A percentile compares a stretch with the other conserved stretches of the same genome.
phyloP scores from a whole-genome alignment of 345 rosid genomes.

The Carallia pectinifolia region DNA sequence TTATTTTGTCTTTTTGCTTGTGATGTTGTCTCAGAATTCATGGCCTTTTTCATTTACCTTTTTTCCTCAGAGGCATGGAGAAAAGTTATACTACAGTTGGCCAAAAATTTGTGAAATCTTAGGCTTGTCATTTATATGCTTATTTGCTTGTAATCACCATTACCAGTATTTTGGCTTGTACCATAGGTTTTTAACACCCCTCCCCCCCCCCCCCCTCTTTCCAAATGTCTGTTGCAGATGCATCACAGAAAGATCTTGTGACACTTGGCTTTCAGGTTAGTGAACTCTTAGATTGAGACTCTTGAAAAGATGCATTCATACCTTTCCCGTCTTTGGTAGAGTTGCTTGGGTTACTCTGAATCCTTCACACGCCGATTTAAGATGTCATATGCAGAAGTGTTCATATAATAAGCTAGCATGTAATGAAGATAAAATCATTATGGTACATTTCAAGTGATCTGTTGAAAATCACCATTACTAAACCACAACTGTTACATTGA shows the following conservation, averaged over 20 bases:
- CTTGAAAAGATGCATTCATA: background rate
- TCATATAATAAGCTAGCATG: too few relatives aligned
- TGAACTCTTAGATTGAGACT: conserved; percentile 8
- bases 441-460: too few relatives aligned
- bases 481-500: too few relatives aligned
- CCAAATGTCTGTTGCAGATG: conserved; percentile 85
- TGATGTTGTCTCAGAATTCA: conserved; percentile 15
- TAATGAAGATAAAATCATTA: too few relatives aligned
- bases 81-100: conserved; percentile 84
- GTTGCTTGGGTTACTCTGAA: background rate
- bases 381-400: background rate
- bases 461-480: too few relatives aligned
- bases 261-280: conserved; percentile 90
- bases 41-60: background rate
- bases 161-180: background rate
- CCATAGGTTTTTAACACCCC: background rate
- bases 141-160: conserved; percentile 2
- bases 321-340: background rate
- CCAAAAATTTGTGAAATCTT: conserved; percentile 81
- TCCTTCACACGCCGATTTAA: background rate
- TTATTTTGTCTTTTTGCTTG: conserved; percentile 3
- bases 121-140: conserved; percentile 48
- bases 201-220: conserved; percentile 14
- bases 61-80: conserved; percentile 77
- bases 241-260: conserved; percentile 85